These are phyloP conservation scores for Zoysia pacifica DNA, from an alignment of 176 grass and related monocot species.

Conservation along the genomic window DNA sequence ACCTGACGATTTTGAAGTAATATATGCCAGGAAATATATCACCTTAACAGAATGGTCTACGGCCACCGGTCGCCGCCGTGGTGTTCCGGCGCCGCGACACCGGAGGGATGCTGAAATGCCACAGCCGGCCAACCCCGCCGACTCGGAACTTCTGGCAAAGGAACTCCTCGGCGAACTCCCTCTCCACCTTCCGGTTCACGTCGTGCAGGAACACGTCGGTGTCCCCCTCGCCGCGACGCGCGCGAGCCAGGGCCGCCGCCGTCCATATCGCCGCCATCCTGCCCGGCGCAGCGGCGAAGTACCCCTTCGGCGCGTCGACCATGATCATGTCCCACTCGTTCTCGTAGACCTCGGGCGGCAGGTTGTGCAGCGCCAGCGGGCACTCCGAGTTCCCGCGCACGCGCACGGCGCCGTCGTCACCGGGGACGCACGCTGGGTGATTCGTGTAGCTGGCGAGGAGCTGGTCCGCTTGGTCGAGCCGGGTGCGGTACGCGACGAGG, in stretches of 20 bases:
- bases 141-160: conserved; percentile 58
- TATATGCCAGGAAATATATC: no score
- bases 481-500: no score
- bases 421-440: no score
- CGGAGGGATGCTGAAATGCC: conserved; percentile 62
- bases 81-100: conserved; percentile 7
- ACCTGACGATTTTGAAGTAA: no score
- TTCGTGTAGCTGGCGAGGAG: no score
- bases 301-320: conserved; percentile 80
- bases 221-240: conserved; percentile 46
- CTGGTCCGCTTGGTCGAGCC: no score
- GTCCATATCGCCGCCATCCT: conserved; percentile 88
- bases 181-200: conserved; percentile 71
- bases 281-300: conserved; percentile 60
- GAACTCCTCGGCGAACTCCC: conserved; percentile 66
- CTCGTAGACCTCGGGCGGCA: conserved; percentile 44
- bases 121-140: conserved; percentile 49
- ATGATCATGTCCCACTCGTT: conserved; percentile 79
- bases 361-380: no score
- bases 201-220: conserved; percentile 88
- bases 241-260: conserved; percentile 52
- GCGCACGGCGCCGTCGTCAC: no score
- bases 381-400: no score
- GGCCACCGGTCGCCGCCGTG: background rate
- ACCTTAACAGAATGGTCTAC: conserved; percentile 26